A percentile compares a stretch with the other conserved stretches of the same genome.
Conservation (phyloP, 495 filamentous ascomycete species). For the Corynascus novoguineensis region DNA sequence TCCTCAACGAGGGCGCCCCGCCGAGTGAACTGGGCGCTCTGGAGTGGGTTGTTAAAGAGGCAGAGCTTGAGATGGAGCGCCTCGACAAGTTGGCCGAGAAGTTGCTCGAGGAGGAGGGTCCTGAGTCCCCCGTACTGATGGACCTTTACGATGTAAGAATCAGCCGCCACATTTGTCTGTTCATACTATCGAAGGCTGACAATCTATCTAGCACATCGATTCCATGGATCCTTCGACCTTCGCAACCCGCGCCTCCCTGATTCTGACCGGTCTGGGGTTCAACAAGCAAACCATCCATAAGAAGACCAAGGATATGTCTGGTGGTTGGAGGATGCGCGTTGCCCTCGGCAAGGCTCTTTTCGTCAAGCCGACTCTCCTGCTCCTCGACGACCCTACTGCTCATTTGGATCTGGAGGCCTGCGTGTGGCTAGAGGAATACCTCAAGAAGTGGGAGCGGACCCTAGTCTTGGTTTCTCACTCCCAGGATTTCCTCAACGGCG, state of each 20-base stretch:
- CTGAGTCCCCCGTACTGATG: conserved; percentile 84
- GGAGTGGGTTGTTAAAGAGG: conserved; percentile 95
- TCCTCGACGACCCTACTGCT: conserved; percentile 97
- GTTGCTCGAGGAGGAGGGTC: conserved; percentile 83
- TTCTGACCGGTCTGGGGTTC: conserved; percentile 98
- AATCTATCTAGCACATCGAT: conserved; percentile 76
- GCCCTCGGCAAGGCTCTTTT: conserved; percentile 96
- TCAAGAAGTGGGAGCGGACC: conserved; percentile 99
- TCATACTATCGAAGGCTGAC: conserved; percentile 18
- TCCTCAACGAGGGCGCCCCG: conserved; percentile 96
- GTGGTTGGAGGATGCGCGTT: conserved; percentile 99
- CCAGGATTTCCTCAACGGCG: conserved; percentile 98
- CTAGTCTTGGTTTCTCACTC: conserved; percentile 94
- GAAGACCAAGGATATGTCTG: conserved; percentile 99
- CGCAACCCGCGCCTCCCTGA: conserved; percentile 88
- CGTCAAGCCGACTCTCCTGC: conserved; percentile 90
- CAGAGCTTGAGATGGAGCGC: conserved; percentile 84
- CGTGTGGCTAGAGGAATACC: conserved; percentile 98
- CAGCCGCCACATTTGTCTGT: background rate
- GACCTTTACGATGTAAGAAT: conserved; percentile 87
- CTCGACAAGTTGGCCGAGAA: conserved; percentile 86
- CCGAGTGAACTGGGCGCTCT: conserved; percentile 81
- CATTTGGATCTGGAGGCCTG: conserved; percentile 99
- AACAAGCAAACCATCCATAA: conserved; percentile 96
- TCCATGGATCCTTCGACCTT: conserved; percentile 99